These are phyloP conservation scores for Blastobotrys attinorum DNA, from an alignment of 805 yeast species.

Conservation along the genomic window DNA sequence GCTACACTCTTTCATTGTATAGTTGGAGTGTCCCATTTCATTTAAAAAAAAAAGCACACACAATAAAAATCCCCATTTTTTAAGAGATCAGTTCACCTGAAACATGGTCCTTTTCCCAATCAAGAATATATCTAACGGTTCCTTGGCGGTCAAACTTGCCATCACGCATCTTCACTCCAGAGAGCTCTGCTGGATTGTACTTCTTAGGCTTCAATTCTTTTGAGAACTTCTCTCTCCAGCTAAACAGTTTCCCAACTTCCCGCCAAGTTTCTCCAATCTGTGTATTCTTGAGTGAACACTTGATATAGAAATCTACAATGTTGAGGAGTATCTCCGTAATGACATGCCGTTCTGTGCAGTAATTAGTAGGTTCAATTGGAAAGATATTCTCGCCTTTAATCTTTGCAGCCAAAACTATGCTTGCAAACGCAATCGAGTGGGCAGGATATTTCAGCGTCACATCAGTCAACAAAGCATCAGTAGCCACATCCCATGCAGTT, in stretches of 20 bases:
- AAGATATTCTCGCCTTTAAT: slow-evolving; percentile 30
- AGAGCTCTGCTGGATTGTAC: neutral
- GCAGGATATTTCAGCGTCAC: slow-evolving; percentile 63
- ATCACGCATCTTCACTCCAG: slow-evolving; percentile 15
- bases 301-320: slow-evolving; percentile 53
- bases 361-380: slow-evolving; percentile 25
- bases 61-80: neutral
- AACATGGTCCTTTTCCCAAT: slow-evolving; percentile 22
- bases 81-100: slow-evolving; percentile 13
- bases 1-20: too few relatives aligned
- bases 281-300: slow-evolving; percentile 41
- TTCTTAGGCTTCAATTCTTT: neutral
- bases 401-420: slow-evolving; percentile 52
- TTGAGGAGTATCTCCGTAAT: slow-evolving; percentile 47
- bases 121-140: slow-evolving; percentile 25
- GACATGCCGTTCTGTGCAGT: slow-evolving; percentile 18
- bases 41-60: too few relatives aligned
- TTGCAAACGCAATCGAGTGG: slow-evolving; percentile 65
- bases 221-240: slow-evolving; percentile 33
- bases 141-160: slow-evolving; percentile 29
- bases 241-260: slow-evolving; percentile 4
- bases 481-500: slow-evolving; percentile 67
- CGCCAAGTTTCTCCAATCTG: slow-evolving; percentile 34
- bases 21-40: too few relatives aligned
- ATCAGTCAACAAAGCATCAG: slow-evolving; percentile 66